Conservation (phyloP, 257 asterid species). For the Henckelia pumila region DNA sequence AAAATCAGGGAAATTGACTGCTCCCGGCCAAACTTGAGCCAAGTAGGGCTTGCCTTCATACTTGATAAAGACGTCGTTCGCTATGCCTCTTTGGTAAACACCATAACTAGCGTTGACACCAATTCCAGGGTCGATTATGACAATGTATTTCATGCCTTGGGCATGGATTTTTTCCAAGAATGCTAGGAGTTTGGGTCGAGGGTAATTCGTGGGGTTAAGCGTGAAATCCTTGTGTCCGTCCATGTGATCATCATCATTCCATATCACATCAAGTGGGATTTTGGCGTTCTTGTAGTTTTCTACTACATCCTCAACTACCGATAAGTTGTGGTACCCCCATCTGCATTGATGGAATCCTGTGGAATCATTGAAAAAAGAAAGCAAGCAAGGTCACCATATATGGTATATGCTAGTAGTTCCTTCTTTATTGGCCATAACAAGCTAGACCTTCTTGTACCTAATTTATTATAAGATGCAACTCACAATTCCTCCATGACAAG, state of each 20-base stretch:
- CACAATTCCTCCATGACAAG: too few relatives aligned
- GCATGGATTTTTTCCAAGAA: slow-evolving; percentile 81
- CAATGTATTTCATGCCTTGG: slow-evolving; percentile 86
- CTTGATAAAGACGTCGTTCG: slow-evolving; percentile 83
- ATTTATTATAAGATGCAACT: too few relatives aligned
- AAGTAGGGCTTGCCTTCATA: slow-evolving; percentile 68
- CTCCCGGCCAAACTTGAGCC: slow-evolving; percentile 99
- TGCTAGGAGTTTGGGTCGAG: slow-evolving; percentile 69
- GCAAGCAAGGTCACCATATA: background rate
- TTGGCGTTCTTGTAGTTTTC: slow-evolving; percentile 69
- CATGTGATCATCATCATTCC: slow-evolving; percentile 99
- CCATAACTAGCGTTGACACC: slow-evolving; percentile 75
- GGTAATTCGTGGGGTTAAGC: slow-evolving; percentile 68
- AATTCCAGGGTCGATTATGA: slow-evolving; percentile 84
- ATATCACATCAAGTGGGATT: slow-evolving; percentile 91
- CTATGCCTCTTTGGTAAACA: slow-evolving; percentile 60
- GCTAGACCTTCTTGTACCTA: too few relatives aligned
- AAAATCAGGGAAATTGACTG: slow-evolving; percentile 88
- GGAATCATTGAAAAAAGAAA: slow-evolving; percentile 17
- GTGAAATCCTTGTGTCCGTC: slow-evolving; percentile 93
- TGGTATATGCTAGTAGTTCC: too few relatives aligned
- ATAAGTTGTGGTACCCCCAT: slow-evolving; percentile 92
- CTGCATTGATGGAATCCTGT: slow-evolving; percentile 97
- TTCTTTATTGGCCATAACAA: too few relatives aligned
- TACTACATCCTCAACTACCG: slow-evolving; percentile 90